Percentiles rank a stretch among this genome's conserved stretches.
Conservation (phyloP, 352 stramenopile species). For the Pythium pyrilobum region DNA sequence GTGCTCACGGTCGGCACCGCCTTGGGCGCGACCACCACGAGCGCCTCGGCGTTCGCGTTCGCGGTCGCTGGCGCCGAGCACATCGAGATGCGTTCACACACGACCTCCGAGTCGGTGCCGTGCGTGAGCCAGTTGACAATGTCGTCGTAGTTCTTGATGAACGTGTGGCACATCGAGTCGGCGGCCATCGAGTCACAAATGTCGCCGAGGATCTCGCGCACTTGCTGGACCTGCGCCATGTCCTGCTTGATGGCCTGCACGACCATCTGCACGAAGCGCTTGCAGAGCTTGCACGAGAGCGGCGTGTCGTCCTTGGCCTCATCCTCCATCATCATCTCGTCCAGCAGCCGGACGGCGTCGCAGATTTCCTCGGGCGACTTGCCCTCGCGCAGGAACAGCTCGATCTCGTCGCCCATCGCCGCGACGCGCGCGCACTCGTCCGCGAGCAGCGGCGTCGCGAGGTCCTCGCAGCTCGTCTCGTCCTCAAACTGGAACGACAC, state of each 20-base stretch:
- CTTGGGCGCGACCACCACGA: not conserved
- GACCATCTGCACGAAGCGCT: conserved; percentile 75
- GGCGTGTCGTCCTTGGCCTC: conserved; percentile 20
- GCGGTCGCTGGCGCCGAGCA: conserved; percentile 22
- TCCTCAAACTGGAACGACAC: conserved; percentile 39
- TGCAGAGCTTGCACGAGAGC: conserved; percentile 67
- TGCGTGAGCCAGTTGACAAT: conserved; percentile 77
- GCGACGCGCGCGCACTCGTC: conserved; percentile 42
- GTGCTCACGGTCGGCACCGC: not conserved
- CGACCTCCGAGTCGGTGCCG: conserved; percentile 49
- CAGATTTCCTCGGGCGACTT: conserved; percentile 49
- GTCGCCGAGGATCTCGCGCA: conserved; percentile 70
- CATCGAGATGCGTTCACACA: conserved; percentile 60
- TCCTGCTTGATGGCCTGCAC: conserved; percentile 48
- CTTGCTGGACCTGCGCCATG: conserved; percentile 54
- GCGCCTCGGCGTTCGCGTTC: conserved; percentile 2
- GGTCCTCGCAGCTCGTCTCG: conserved; percentile 45
- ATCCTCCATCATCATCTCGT: conserved; percentile 3
- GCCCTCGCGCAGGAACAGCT: conserved; percentile 31
- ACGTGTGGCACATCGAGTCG: conserved; percentile 76
- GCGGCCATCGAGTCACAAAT: conserved; percentile 61
- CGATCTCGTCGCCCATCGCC: conserved; percentile 36
- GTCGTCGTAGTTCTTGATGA: conserved; percentile 69
- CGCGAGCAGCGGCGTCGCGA: conserved; percentile 23
- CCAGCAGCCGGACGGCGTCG: conserved; percentile 19